These are phyloP conservation scores for Penicillium sp. DNA, from an alignment of 2,329 filamentous ascomycete species.

Conservation along the genomic window DNA sequence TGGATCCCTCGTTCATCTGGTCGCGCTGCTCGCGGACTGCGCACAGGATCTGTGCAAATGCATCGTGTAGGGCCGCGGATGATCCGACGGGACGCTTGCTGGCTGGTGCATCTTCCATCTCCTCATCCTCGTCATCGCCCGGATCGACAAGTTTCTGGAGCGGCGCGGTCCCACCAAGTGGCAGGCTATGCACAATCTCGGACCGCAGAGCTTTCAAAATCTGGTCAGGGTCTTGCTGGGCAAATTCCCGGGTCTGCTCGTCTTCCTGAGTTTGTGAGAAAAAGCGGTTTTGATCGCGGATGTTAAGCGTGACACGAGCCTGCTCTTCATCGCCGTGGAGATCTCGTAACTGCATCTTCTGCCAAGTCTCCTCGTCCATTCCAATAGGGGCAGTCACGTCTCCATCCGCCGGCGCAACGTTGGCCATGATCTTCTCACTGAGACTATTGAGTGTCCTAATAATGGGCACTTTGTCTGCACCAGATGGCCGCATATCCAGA, in stretches of 20 bases:
- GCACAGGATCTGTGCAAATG: constrained; percentile 62
- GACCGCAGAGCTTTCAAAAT: constrained; percentile 69
- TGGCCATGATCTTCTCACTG: constrained; percentile 90
- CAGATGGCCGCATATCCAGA: constrained; percentile 81
- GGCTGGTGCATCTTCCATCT: constrained; percentile 50
- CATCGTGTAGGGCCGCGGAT: constrained; percentile 65
- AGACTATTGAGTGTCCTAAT: constrained; percentile 87
- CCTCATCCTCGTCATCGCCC: constrained; percentile 63
- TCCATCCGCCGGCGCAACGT: constrained; percentile 79
- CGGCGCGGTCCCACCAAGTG: constrained; percentile 66
- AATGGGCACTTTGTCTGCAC: constrained; percentile 80
- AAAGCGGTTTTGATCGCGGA: constrained; percentile 85
- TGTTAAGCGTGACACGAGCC: constrained; percentile 79
- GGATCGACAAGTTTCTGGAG: constrained; percentile 67
- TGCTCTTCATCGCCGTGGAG: constrained; percentile 76
- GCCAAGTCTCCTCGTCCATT: constrained; percentile 74
- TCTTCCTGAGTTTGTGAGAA: constrained; percentile 64
- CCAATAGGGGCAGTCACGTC: constrained; percentile 69
- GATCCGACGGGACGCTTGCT: constrained; percentile 67
- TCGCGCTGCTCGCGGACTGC: constrained; percentile 64
- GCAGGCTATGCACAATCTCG: constrained; percentile 59
- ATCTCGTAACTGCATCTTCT: constrained; percentile 78
- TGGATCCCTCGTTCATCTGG: constrained; percentile 46
- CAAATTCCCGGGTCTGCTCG: constrained; percentile 63
- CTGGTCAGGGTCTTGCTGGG: constrained; percentile 71